Evolutionary conservation across 805 yeast genomes (phyloP).

Genomic region (Isabelozyma pseudorhagii): DNA sequence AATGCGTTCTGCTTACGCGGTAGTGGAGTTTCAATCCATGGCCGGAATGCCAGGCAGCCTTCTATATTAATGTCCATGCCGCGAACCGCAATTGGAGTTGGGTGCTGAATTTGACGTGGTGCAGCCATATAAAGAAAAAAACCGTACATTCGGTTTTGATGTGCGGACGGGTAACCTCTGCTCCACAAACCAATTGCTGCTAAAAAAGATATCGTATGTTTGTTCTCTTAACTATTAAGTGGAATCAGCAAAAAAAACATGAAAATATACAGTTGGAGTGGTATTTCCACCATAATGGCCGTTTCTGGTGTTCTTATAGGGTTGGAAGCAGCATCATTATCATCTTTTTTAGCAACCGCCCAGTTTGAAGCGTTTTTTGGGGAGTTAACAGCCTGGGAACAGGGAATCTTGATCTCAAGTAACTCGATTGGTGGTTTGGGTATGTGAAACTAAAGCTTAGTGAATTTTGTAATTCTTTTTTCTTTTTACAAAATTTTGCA

Average conservation of each 20-base stretch:
- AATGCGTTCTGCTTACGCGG: conserved; percentile 4
- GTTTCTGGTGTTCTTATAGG: conserved; percentile 25
- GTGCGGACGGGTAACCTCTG: neutral
- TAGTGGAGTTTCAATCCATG: no score
- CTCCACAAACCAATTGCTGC: neutral
- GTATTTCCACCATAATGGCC: conserved; percentile 17
- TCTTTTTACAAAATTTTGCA: neutral
- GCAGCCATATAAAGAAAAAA: neutral
- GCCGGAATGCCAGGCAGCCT: neutral
- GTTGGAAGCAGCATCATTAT: conserved; percentile 23
- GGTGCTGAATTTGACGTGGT: neutral
- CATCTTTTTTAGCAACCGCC: conserved; percentile 16
- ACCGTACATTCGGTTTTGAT: conserved; percentile 1
- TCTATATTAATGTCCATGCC: neutral
- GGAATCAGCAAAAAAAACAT: no score
- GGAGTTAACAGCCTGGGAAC: conserved; percentile 16
- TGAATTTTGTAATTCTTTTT: neutral
- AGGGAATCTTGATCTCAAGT: conserved; percentile 21
- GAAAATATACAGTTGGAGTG: neutral
- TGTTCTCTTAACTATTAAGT: neutral
- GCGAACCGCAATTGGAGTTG: neutral
- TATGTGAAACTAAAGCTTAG: conserved; percentile 7
- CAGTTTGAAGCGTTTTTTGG: conserved; percentile 19
- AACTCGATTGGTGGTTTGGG: conserved; percentile 35
- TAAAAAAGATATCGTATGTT: neutral